These are phyloP conservation scores for Debaryomyces fabryi DNA, from an alignment of 1,139 yeast species.

Conservation along the genomic window DNA sequence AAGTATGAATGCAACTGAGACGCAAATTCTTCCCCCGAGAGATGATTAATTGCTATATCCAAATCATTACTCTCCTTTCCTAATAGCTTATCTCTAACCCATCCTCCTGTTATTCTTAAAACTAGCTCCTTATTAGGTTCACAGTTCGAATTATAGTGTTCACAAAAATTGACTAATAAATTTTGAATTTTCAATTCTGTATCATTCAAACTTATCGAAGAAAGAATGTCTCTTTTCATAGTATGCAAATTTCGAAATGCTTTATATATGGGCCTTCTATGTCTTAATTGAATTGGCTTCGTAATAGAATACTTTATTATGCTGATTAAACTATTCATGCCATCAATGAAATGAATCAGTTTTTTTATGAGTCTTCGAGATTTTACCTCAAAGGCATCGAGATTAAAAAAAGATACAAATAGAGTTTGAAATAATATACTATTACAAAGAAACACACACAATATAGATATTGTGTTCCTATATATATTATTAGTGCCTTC, in stretches of 20 bases:
- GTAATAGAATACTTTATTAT: conserved; percentile 2
- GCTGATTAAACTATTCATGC: conserved; percentile 1
- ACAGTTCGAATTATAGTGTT: conserved; percentile 30
- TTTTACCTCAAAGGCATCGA: background rate
- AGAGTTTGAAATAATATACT: background rate
- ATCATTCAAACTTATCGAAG: conserved; percentile 40
- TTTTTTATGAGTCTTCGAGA: conserved; percentile 1
- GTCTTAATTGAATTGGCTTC: background rate
- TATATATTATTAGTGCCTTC: background rate
- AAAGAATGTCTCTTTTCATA: conserved; percentile 25
- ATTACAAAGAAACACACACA: background rate
- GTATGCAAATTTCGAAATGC: background rate
- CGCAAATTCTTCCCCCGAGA: conserved; percentile 89
- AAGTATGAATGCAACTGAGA: conserved; percentile 60
- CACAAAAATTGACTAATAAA: conserved; percentile 48
- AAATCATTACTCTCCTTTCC: conserved; percentile 82
- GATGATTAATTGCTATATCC: conserved; percentile 83
- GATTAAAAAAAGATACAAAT: background rate
- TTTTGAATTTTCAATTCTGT: conserved; percentile 52
- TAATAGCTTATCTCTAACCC: conserved; percentile 94
- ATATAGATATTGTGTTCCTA: background rate
- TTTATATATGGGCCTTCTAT: background rate
- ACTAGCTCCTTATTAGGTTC: conserved; percentile 31
- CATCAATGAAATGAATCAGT: background rate
- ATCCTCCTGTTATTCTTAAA: conserved; percentile 92